Percentiles rank a stretch among this genome's conserved stretches.
These are phyloP conservation scores for Aspergillus piperis DNA, from an alignment of 2,329 filamentous ascomycete species.

Conservation along the genomic window DNA sequence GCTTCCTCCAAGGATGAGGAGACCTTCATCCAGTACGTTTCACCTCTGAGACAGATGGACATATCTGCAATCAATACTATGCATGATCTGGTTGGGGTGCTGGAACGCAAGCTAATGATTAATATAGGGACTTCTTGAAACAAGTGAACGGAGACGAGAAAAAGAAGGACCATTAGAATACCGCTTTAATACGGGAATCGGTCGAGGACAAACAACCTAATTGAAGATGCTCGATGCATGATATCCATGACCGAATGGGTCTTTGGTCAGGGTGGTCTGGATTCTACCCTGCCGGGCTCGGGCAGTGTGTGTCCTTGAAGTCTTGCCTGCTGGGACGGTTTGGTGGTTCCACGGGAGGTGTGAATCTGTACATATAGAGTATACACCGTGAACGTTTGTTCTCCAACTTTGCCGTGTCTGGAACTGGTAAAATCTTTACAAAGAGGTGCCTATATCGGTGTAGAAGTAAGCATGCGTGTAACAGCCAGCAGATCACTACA, in stretches of 20 bases:
- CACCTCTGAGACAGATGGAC: neutral
- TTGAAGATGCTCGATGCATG: neutral
- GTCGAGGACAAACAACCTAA: conserved; percentile 14
- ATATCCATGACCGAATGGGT: neutral
- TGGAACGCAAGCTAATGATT: neutral
- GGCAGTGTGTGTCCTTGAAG: neutral
- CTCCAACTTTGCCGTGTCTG: neutral
- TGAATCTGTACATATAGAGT: conserved; percentile 34
- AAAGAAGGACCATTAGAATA: conserved; percentile 44
- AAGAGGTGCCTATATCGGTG: neutral
- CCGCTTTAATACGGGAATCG: conserved; percentile 9
- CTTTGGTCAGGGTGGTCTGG: neutral
- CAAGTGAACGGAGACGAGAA: conserved; percentile 51
- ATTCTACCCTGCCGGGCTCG: neutral
- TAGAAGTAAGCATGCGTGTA: neutral
- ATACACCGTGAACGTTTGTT: conserved; percentile 21
- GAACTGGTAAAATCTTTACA: neutral
- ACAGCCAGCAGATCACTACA: neutral
- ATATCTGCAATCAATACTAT: neutral
- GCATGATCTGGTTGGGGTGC: neutral
- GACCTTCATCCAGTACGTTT: conserved; percentile 66
- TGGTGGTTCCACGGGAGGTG: conserved; percentile 10
- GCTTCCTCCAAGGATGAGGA: conserved; percentile 68
- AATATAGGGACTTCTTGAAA: conserved; percentile 53
- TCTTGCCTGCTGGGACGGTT: conserved; percentile 3